Evolutionary conservation across 257 asterid genomes (phyloP).

Genomic region (Mitragyna speciosa): DNA sequence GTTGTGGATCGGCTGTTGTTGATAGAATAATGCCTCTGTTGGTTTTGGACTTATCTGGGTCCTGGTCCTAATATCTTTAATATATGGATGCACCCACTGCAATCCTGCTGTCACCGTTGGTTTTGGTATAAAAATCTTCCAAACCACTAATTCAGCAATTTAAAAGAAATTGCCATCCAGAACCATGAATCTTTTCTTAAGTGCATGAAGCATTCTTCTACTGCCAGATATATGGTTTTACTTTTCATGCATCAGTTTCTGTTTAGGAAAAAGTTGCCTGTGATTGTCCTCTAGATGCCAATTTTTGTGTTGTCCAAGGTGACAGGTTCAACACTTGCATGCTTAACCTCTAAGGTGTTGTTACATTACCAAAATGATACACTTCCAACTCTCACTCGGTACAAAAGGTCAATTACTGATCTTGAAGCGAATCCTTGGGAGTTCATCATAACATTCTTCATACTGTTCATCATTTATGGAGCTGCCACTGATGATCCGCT

Average conservation of each 20-base stretch:
- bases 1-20: conserved; percentile 49
- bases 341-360: conserved; percentile 42
- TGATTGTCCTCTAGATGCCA: conserved; percentile 36
- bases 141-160: not conserved
- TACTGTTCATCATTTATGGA: conserved; percentile 46
- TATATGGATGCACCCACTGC: conserved; percentile 43
- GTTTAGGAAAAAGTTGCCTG: not conserved
- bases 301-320: conserved; percentile 42
- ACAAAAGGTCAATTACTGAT: conserved; percentile 38
- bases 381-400: conserved; percentile 42
- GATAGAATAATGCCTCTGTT: conserved; percentile 34
- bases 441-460: conserved; percentile 43
- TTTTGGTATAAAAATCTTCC: conserved; percentile 25
- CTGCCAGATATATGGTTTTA: no score
- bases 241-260: not conserved
- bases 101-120: conserved; percentile 52
- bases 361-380: conserved; percentile 37
- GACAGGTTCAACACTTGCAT: conserved; percentile 45
- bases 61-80: conserved; percentile 40
- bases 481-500: conserved; percentile 49
- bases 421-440: conserved; percentile 52
- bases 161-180: not conserved
- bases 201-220: not conserved
- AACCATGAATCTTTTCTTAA: no score
- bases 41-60: conserved; percentile 49